These are phyloP conservation scores for Brassica cretica DNA, from an alignment of 345 rosid species.

Conservation along the genomic window DNA sequence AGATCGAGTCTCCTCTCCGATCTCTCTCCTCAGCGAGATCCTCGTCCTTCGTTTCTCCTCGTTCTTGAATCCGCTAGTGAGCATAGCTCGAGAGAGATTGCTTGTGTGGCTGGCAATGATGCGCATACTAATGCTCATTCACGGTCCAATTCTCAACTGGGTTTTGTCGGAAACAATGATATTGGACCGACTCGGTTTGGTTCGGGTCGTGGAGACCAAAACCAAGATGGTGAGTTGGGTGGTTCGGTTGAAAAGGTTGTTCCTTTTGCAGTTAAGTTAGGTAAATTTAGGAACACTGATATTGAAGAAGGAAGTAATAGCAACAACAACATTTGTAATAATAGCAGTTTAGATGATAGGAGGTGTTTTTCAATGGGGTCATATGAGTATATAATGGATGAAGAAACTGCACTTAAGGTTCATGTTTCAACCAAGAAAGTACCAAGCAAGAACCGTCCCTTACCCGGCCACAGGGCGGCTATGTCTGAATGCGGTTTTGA, in stretches of 20 bases:
- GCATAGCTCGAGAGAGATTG: constrained; percentile 78
- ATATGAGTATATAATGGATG: constrained; percentile 89
- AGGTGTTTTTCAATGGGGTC: constrained; percentile 97
- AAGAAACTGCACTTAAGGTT: constrained; percentile 67
- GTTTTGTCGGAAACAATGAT: constrained; percentile 6
- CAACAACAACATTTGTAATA: constrained; percentile 36
- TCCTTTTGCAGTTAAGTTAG: constrained; percentile 70
- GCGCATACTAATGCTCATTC: neutral
- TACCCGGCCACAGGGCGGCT: constrained; percentile 63
- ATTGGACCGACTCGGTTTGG: constrained; percentile 49
- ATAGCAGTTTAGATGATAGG: constrained; percentile 51
- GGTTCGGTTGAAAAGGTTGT: constrained; percentile 66
- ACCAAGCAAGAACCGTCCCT: constrained; percentile 37
- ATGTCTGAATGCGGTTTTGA: constrained; percentile 46
- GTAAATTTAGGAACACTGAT: constrained; percentile 76
- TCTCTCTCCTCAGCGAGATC: constrained; percentile 50
- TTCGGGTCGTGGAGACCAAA: constrained; percentile 30
- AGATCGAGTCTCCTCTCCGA: constrained; percentile 75
- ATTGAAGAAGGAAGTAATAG: constrained; percentile 47
- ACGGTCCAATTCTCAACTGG: constrained; percentile 42
- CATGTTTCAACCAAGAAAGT: constrained; percentile 72
- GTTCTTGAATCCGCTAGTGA: constrained; percentile 87
- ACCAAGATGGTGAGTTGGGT: constrained; percentile 37
- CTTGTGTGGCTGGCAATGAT: constrained; percentile 19
- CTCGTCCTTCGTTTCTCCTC: constrained; percentile 59